Conservation (phyloP, 768 basidiomycete genomes). For the Thelephora aurantiotincta region DNA sequence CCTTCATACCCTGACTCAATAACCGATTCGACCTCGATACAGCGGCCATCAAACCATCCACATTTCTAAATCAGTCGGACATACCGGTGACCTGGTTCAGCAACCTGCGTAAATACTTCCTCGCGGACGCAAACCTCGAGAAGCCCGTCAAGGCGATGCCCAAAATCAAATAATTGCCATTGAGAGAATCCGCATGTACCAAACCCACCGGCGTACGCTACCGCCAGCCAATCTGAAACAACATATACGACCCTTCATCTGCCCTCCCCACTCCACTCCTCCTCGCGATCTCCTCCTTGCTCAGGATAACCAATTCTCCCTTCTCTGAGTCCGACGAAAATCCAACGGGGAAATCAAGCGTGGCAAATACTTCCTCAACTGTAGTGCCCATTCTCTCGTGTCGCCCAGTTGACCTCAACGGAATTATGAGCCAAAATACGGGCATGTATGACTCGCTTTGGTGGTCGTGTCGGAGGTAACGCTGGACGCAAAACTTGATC, state of each 20-base stretch:
- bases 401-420: constrained; percentile 48
- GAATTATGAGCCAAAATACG: constrained; percentile 63
- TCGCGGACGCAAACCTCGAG: no score
- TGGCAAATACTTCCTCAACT: constrained; percentile 40
- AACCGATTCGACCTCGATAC: no score
- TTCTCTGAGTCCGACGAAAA: no score
- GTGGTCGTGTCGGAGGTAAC: constrained; percentile 20
- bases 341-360: background rate
- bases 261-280: constrained; percentile 46
- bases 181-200: no score
- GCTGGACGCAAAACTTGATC: constrained; percentile 50
- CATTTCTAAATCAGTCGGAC: no score
- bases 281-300: constrained; percentile 31
- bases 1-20: no score
- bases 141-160: no score
- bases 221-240: constrained; percentile 64
- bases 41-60: no score
- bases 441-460: constrained; percentile 3
- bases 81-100: no score
- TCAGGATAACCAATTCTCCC: constrained; percentile 28
- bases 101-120: no score
- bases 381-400: constrained; percentile 44
- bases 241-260: constrained; percentile 53
- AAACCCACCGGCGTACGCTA: no score
- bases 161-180: no score